These are phyloP conservation scores for Breynia disticha DNA, from an alignment of 441 rosid species.

Conservation along the genomic window DNA sequence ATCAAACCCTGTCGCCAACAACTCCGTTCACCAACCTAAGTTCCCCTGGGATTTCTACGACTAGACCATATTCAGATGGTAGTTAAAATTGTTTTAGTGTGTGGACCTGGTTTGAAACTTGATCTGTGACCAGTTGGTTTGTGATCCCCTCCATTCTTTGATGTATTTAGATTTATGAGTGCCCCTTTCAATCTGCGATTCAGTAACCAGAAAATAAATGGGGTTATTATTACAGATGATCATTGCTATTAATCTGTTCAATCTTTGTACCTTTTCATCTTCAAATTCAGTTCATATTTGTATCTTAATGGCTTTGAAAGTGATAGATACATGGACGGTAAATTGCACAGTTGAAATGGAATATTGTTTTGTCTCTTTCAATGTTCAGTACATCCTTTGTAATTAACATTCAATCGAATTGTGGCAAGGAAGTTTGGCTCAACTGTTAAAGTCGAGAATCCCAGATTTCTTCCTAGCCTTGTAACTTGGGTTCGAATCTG, in stretches of 20 bases:
- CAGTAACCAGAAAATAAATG: constrained; percentile 30
- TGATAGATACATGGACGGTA: background rate
- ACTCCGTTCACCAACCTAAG: constrained; percentile 40
- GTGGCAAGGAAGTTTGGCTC: too few relatives aligned
- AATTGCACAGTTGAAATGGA: too few relatives aligned
- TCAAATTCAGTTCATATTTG: constrained; percentile 18
- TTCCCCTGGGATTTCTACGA: constrained; percentile 94
- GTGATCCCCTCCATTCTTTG: constrained; percentile 56
- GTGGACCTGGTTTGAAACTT: constrained; percentile 39
- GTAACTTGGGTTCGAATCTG: too few relatives aligned
- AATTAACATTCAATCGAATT: too few relatives aligned
- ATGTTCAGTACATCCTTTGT: too few relatives aligned
- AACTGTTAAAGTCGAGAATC: too few relatives aligned
- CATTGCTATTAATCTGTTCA: constrained; percentile 12
- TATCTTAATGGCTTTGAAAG: constrained; percentile 13
- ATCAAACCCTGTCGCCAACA: constrained; percentile 19
- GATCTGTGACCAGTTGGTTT: constrained; percentile 38
- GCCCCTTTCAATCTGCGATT: constrained; percentile 27
- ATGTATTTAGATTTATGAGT: constrained; percentile 69
- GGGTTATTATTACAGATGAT: constrained; percentile 29
- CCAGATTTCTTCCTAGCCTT: too few relatives aligned
- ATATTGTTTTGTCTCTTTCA: too few relatives aligned
- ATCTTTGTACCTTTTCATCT: constrained; percentile 3
- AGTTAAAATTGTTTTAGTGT: constrained; percentile 28
- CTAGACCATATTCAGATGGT: constrained; percentile 12